phyloP scores from a whole-genome alignment of 192 early-diverging fungal species.

The Backusella morwellensis region DNA sequence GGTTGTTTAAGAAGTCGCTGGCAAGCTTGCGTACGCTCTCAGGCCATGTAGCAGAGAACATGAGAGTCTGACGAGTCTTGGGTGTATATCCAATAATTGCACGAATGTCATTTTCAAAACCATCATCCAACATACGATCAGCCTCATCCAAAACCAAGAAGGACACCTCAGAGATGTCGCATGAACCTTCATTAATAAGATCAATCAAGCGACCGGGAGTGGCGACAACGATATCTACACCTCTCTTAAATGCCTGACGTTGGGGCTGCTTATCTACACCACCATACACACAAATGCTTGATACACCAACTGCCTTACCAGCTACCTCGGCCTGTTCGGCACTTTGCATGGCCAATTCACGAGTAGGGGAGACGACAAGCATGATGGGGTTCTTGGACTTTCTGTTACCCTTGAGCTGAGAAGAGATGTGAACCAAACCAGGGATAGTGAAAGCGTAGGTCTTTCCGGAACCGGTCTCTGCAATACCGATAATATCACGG shows the following conservation, averaged over 20 bases:
- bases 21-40: conserved; percentile 85
- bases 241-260: conserved; percentile 43
- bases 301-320: conserved; percentile 62
- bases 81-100: conserved; percentile 80
- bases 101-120: conserved; percentile 89
- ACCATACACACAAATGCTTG: conserved; percentile 83
- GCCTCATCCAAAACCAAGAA: conserved; percentile 97
- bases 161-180: conserved; percentile 76
- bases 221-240: conserved; percentile 82
- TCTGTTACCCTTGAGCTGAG: conserved; percentile 55
- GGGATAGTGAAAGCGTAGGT: conserved; percentile 95
- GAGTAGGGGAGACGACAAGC: conserved; percentile 90
- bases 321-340: conserved; percentile 81
- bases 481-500: conserved; percentile 92
- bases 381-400: conserved; percentile 66
- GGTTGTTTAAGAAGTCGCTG: conserved; percentile 73
- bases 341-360: conserved; percentile 95
- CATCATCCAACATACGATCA: conserved; percentile 96
- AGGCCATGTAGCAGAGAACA: conserved; percentile 98
- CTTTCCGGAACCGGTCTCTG: conserved; percentile 95
- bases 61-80: conserved; percentile 82
- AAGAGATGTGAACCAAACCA: conserved; percentile 78
- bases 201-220: conserved; percentile 97
- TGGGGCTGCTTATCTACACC: conserved; percentile 82
- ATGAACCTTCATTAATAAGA: conserved; percentile 77